Base-by-base conservation (phyloP, 805 yeast species). In the Zygoascus bituminiphila region DNA sequence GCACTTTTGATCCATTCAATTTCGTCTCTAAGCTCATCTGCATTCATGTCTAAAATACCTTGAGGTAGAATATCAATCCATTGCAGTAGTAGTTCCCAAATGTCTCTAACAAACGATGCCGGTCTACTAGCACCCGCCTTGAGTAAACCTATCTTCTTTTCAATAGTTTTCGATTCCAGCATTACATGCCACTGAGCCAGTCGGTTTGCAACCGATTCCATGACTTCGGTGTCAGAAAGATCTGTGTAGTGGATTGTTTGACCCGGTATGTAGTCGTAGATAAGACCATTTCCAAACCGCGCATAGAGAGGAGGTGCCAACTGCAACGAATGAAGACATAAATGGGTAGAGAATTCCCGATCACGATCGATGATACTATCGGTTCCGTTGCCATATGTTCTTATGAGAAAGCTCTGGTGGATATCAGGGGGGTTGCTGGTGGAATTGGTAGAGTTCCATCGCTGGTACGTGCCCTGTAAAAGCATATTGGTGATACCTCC, bases 341-440 rank as follows among this genome's bases (percentile, higher is more conserved):
- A 60, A 60, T 84, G 91, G 49, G 84, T 81, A 17, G 82, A 81
- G 58, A 79, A 81, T 60, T 84, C 93, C 33, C 88, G 68, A 54
- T 81, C 81, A 53, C 93, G 69, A 62, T 84, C 88, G 29, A 84
- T 84, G 45, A 84, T 82, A 33, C 79, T 66, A 47, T 73, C 75
- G 0, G 93, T 84, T 10, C 88, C 88, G 49, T 77, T 74, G 7
- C 93, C 93, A 55, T 84, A 84, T 0, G 84, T 81, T 50, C 93
- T 69, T 48, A 84, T 79, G 15, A 84, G 70, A 42, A 59, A 58
- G 20, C 44, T 31, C 39, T 46, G 25, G 42, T 14, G 25, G 17
- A 17, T 21, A 22, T 21, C 24, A 2, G 25, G 15, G 6, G 26
- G 2, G 14, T 17, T 25, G 8, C 17, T 15, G 12, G 22, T 4